A percentile compares a stretch with the other conserved stretches of the same genome.
Evolutionary conservation across 2,329 filamentous ascomycete genomes (phyloP).

Genomic region (Alternaria brassicae): DNA sequence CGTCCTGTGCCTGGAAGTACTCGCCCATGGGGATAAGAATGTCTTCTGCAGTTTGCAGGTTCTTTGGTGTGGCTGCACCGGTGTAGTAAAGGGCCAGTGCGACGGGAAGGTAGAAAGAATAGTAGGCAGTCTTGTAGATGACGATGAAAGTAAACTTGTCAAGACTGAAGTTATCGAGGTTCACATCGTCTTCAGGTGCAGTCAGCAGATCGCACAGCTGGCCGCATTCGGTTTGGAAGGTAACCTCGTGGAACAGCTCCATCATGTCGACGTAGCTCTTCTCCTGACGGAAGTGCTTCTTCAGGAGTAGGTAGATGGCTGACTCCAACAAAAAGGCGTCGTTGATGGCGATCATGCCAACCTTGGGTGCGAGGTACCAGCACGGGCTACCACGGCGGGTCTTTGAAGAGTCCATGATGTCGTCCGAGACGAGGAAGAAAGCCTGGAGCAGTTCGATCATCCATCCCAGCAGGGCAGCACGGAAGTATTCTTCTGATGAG

Average conservation of each 20-base stretch:
- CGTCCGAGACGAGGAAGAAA: slow-evolving; percentile 97
- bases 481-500: slow-evolving; percentile 78
- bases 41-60: slow-evolving; percentile 85
- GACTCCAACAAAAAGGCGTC: slow-evolving; percentile 96
- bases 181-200: slow-evolving; percentile 89
- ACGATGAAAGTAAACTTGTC: slow-evolving; percentile 98
- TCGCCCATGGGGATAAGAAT: slow-evolving; percentile 97
- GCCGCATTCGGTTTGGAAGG: slow-evolving; percentile 93
- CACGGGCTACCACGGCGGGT: slow-evolving; percentile 93
- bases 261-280: slow-evolving; percentile 88
- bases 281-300: slow-evolving; percentile 90
- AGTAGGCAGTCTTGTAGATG: slow-evolving; percentile 99
- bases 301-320: slow-evolving; percentile 87
- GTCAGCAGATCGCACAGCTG: slow-evolving; percentile 95
- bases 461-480: slow-evolving; percentile 89
- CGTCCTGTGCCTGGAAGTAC: slow-evolving; percentile 99
- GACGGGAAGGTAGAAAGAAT: slow-evolving; percentile 98
- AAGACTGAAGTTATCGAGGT: slow-evolving; percentile 94
- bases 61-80: slow-evolving; percentile 82
- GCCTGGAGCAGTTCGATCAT: slow-evolving; percentile 97
- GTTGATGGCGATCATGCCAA: slow-evolving; percentile 98
- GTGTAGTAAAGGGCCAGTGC: slow-evolving; percentile 87
- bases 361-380: slow-evolving; percentile 90
- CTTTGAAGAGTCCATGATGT: slow-evolving; percentile 97
- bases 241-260: slow-evolving; percentile 95